phyloP scores from a whole-genome alignment of 257 asterid species.

The Scutellaria galericulata region DNA sequence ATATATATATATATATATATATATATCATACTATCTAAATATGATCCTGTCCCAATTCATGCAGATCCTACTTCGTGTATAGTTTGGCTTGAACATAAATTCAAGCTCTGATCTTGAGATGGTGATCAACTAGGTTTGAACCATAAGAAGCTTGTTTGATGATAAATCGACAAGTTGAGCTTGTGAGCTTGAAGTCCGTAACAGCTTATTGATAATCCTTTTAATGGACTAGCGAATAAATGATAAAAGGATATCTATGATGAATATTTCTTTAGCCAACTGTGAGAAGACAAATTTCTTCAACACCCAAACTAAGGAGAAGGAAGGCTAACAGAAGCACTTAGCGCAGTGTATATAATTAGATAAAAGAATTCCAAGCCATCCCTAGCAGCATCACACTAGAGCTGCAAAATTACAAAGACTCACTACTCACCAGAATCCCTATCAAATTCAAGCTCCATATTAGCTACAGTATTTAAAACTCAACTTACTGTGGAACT shows the following conservation, averaged over 20 bases:
- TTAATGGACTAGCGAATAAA: no score
- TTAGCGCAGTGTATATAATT: no score
- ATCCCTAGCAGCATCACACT: background rate
- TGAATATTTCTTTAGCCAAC: no score
- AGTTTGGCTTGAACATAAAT: background rate
- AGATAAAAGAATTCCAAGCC: background rate
- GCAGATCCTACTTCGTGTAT: slow-evolving; percentile 5
- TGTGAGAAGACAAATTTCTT: background rate
- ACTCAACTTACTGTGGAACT: background rate
- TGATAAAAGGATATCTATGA: no score
- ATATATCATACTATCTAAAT: background rate
- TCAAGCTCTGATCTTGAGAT: background rate
- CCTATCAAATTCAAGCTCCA: slow-evolving; percentile 3
- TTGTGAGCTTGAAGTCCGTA: background rate
- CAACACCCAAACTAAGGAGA: background rate
- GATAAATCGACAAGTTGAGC: background rate
- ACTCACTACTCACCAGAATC: background rate
- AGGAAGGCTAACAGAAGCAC: slow-evolving; percentile 14
- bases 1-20: background rate
- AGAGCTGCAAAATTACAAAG: slow-evolving; percentile 4
- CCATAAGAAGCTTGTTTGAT: background rate
- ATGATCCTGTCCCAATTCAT: background rate
- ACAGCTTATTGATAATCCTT: background rate
- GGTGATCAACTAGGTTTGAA: slow-evolving; percentile 9
- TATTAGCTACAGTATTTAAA: background rate